A percentile compares a stretch with the other conserved stretches of the same genome.
Evolutionary conservation across 768 basidiomycete species (phyloP).

Genomic region (Termitomyces sp.): DNA sequence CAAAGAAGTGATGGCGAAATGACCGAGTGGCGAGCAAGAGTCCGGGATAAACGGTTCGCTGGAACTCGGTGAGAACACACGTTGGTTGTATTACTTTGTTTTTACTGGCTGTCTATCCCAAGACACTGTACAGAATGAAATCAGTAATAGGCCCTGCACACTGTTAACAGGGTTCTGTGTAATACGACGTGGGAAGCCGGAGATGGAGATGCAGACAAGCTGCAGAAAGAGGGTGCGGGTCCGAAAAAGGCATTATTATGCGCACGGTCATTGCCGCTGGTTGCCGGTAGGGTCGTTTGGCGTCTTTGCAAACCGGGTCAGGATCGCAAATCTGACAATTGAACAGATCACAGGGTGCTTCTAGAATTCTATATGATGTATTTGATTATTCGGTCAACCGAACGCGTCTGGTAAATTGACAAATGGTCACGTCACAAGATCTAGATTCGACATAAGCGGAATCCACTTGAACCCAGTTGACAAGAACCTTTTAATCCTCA

Average conservation of each 20-base stretch:
- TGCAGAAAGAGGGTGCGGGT: not conserved
- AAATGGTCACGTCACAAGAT: conserved; percentile 30
- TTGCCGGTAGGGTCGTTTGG: conserved; percentile 1
- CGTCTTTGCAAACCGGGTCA: conserved; percentile 11
- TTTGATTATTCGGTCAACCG: conserved; percentile 24
- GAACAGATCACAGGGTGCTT: conserved; percentile 18
- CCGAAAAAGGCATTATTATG: conserved; percentile 6
- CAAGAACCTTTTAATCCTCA: conserved; percentile 18
- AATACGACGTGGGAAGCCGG: not conserved
- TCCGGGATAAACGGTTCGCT: not conserved
- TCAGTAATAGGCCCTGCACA: not conserved
- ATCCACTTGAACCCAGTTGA: conserved; percentile 5
- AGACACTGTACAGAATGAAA: not conserved
- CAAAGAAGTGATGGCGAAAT: not conserved
- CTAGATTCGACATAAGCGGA: conserved; percentile 26
- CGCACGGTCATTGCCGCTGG: conserved; percentile 1
- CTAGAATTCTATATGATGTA: conserved; percentile 24
- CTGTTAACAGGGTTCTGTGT: not conserved
- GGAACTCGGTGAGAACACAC: not conserved
- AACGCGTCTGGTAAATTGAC: conserved; percentile 14
- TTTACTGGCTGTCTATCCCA: not conserved
- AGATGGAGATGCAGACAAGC: not conserved
- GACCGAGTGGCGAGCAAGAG: not conserved
- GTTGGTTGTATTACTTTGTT: not conserved
- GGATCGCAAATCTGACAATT: conserved; percentile 13